Evolutionary conservation across 129 eudicot species (phyloP).

Genomic region (Rutidosis leptorrhynchoides): DNA sequence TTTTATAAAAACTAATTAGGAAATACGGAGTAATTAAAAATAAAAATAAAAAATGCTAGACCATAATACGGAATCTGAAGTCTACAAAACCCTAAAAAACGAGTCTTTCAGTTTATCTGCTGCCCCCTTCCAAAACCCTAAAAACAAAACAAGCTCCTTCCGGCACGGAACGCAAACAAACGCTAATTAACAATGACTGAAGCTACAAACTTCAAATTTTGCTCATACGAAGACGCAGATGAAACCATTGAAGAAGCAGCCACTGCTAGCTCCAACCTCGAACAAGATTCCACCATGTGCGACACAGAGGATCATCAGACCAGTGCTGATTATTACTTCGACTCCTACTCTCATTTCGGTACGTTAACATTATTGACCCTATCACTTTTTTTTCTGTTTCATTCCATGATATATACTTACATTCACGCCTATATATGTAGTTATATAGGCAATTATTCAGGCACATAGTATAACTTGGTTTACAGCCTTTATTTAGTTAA

Average conservation of each 20-base stretch:
- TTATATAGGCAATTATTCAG: too few species aligned
- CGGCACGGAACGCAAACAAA: background rate
- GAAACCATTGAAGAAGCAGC: slow-evolving; percentile 38
- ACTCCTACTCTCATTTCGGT: slow-evolving; percentile 96
- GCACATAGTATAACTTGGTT: background rate
- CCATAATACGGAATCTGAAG: too few species aligned
- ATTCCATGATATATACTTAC: background rate
- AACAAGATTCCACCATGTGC: slow-evolving; percentile 57
- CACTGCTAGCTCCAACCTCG: slow-evolving; percentile 36
- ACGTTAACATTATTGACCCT: background rate
- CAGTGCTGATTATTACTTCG: slow-evolving; percentile 97
- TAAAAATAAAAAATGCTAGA: too few species aligned
- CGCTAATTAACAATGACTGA: background rate
- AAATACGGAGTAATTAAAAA: too few species aligned
- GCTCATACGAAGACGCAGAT: slow-evolving; percentile 14
- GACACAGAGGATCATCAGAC: slow-evolving; percentile 62
- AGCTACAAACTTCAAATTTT: background rate
- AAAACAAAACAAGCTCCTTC: background rate
- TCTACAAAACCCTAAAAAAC: background rate
- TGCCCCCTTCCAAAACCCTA: background rate
- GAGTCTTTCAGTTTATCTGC: background rate
- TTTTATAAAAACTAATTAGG: too few species aligned
- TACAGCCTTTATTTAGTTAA: too few species aligned
- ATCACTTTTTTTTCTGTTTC: background rate
- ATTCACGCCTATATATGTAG: too few species aligned